Evolutionary conservation across 1,284 basidiomycete genomes (phyloP), one percentile per base, ranked within the genome.

Genomic region (Athelia sp.): DNA sequence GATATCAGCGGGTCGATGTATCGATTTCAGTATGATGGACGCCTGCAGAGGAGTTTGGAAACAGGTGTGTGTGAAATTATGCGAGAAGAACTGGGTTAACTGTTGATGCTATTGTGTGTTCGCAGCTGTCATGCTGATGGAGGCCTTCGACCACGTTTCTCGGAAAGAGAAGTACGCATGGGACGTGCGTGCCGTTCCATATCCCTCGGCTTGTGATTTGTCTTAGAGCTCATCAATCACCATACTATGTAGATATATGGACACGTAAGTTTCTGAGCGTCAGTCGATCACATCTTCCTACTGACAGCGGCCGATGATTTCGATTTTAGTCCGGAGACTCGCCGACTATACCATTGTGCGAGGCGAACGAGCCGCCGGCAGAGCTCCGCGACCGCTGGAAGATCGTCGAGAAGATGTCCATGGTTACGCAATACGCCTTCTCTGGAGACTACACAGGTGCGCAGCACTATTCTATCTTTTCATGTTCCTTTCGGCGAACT

Each of bases 1-100:
- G 82, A 85, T 58, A 67, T 84, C 45, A 84, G 81, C 58, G 82
- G 78, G n/a, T 85, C 82, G 0, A 85, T 85, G 82, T 81, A 84
- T 61, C 81, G 82, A 4, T 85, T 85, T 68, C 82, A 85, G 54
- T 82, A 83, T 50, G 82, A 85, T 60, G 81, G 81, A 3, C 76
- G 82, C 3, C 57, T 85, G 51, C 72, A 78, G 55, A 64, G 81
- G 51, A 82, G 79, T 59, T 68, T 81, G 67, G 82, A 85, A 61
- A 82, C 82, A 52, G 82, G 82, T 81, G 53, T 29, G 26, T 29
- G 6, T 6, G 36, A 6, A 26, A 15, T 9, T 22, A 23, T n/a
- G 43, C 15, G n/a, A 9, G 21, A 22, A n/a, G 18, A 26, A n/a
- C n/a, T n/a, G 43, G 22, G 14, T 21, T 22, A 26, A 10, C n/a